phyloP scores from a whole-genome alignment of 1,139 yeast genomes.

The Yamadazyma sp. region DNA sequence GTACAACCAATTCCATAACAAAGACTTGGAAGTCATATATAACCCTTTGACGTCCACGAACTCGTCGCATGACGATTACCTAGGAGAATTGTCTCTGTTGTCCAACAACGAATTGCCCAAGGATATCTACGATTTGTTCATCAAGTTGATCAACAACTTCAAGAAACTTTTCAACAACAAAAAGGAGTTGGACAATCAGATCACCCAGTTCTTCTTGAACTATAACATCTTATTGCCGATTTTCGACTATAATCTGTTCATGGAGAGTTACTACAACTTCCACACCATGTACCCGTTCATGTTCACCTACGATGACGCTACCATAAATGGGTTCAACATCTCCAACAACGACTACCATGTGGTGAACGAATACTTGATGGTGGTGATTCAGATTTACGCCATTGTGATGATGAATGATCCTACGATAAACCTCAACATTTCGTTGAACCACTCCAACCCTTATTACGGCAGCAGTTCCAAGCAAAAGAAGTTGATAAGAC shows the following conservation, averaged over 20 bases:
- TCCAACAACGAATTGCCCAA: slow-evolving; percentile 32
- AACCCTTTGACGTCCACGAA: slow-evolving; percentile 42
- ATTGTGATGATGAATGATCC: slow-evolving; percentile 51
- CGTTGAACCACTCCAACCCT: slow-evolving; percentile 42
- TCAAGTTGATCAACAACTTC: slow-evolving; percentile 47
- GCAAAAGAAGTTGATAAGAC: slow-evolving; percentile 25
- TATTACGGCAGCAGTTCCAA: slow-evolving; percentile 25
- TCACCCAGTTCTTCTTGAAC: slow-evolving; percentile 54
- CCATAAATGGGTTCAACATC: slow-evolving; percentile 52
- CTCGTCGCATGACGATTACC: slow-evolving; percentile 20
- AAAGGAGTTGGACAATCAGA: slow-evolving; percentile 52
- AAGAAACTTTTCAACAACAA: slow-evolving; percentile 44
- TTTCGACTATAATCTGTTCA: slow-evolving; percentile 58
- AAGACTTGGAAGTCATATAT: slow-evolving; percentile 42
- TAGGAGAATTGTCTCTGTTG: slow-evolving; percentile 19
- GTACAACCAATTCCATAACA: slow-evolving; percentile 40
- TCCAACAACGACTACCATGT: slow-evolving; percentile 50
- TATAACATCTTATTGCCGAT: slow-evolving; percentile 61
- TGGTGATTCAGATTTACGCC: slow-evolving; percentile 46
- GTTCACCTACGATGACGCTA: slow-evolving; percentile 50
- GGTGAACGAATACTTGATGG: slow-evolving; percentile 52
- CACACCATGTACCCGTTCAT: slow-evolving; percentile 57
- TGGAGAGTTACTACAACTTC: slow-evolving; percentile 57
- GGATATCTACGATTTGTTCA: slow-evolving; percentile 47
- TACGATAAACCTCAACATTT: slow-evolving; percentile 40